Conservation (phyloP, 1,284 basidiomycete genomes). For the Papiliotrema nemorosa region DNA sequence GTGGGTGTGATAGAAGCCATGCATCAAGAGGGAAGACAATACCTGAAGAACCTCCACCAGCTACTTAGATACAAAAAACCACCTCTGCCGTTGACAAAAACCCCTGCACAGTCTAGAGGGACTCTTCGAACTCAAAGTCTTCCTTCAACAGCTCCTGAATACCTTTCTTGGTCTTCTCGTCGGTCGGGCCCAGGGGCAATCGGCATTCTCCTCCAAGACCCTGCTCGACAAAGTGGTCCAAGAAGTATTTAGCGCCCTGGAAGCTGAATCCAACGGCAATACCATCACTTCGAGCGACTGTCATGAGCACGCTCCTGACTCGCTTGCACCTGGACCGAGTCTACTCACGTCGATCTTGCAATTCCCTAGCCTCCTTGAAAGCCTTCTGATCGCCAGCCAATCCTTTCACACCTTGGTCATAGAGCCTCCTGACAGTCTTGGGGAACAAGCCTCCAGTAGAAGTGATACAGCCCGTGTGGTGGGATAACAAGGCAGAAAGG, state of each 20-base stretch:
- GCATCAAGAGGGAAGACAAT: no score
- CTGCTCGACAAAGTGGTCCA: slow-evolving; percentile 66
- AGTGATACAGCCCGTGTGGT: slow-evolving; percentile 61
- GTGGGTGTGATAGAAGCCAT: no score
- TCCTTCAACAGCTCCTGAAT: slow-evolving; percentile 55
- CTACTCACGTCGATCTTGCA: slow-evolving; percentile 57
- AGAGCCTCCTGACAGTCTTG: slow-evolving; percentile 64
- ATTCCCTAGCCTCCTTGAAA: slow-evolving; percentile 61
- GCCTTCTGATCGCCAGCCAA: slow-evolving; percentile 55
- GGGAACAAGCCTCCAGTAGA: slow-evolving; percentile 74
- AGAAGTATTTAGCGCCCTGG: slow-evolving; percentile 58
- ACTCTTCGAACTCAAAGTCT: slow-evolving; percentile 52
- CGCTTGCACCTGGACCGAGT: not conserved
- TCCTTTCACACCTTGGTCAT: slow-evolving; percentile 53
- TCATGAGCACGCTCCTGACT: not conserved
- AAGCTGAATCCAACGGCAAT: slow-evolving; percentile 64
- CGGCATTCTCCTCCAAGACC: slow-evolving; percentile 60
- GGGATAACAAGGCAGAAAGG: slow-evolving; percentile 59
- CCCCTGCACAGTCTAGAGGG: slow-evolving; percentile 3
- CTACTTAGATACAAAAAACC: no score
- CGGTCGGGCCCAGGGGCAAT: slow-evolving; percentile 56
- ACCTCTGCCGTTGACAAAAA: no score
- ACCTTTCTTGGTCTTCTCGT: slow-evolving; percentile 48
- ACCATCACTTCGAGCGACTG: slow-evolving; percentile 68
- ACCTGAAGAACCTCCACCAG: no score